Percentiles rank a stretch among this genome's conserved stretches.
phyloP scores from a whole-genome alignment of 225 moss, liverwort and hornwort genomes.

The Bryoerythrophyllum caledonicum region DNA sequence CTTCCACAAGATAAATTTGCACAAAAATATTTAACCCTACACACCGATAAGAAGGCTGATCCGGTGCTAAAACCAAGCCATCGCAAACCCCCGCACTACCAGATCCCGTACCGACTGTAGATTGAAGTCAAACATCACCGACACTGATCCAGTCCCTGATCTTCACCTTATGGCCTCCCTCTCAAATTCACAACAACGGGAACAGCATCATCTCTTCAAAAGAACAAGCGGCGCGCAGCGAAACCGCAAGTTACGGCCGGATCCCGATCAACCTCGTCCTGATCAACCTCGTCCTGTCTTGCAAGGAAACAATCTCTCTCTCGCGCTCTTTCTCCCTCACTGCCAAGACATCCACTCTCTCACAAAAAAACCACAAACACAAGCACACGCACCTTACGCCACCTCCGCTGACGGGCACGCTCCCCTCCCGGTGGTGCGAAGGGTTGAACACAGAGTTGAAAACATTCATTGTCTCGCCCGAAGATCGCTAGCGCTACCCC shows the following conservation, averaged over 20 bases:
- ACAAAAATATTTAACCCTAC: constrained; percentile 19
- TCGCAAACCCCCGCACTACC: background rate
- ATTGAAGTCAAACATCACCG: constrained; percentile 26
- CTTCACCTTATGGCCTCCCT: background rate
- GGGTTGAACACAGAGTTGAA: constrained; percentile 31
- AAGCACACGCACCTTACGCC: constrained; percentile 28
- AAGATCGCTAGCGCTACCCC: constrained; percentile 34
- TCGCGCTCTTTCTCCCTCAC: background rate
- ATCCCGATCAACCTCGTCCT: no score
- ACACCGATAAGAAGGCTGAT: constrained; percentile 7
- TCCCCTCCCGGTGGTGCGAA: constrained; percentile 28
- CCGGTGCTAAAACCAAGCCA: background rate
- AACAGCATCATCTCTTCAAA: background rate
- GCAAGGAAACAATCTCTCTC: background rate
- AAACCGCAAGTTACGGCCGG: constrained; percentile 9
- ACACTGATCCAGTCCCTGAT: constrained; percentile 17
- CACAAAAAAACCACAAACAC: background rate
- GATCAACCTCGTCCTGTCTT: background rate
- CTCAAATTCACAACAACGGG: background rate
- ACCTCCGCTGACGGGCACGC: constrained; percentile 31
- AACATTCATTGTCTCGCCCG: constrained; percentile 39
- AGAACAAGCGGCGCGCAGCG: background rate
- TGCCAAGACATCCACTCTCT: background rate
- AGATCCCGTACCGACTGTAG: constrained; percentile 28
- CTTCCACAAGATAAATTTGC: constrained; percentile 3